phyloP scores from a whole-genome alignment of 345 rosid genomes.

The Hibiscus trionum region DNA sequence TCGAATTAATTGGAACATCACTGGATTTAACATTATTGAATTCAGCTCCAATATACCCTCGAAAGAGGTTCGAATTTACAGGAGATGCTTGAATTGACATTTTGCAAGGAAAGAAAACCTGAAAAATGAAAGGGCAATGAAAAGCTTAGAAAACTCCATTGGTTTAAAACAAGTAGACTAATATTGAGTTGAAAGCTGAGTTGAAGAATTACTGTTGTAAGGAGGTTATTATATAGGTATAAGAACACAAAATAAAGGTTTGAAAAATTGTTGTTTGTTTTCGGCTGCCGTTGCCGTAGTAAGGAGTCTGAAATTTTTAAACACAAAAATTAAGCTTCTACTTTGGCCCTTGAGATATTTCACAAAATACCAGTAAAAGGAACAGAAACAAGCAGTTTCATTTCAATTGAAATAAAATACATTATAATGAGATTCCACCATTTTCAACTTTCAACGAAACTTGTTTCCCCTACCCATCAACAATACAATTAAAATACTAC shows the following conservation, averaged over 20 bases:
- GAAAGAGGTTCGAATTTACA: not conserved
- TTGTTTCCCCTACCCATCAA: no score
- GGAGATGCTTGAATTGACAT: not conserved
- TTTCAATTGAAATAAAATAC: no score
- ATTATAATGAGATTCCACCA: no score
- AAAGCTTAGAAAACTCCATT: not conserved
- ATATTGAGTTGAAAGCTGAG: not conserved
- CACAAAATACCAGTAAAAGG: no score
- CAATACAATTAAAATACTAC: no score
- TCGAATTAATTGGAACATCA: not conserved
- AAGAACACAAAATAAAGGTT: not conserved
- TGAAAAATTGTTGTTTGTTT: not conserved
- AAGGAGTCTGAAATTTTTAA: no score
- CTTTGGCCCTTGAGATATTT: no score
- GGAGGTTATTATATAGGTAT: not conserved
- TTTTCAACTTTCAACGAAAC: no score
- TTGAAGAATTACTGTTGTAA: not conserved
- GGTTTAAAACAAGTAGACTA: not conserved
- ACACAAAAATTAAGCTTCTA: no score
- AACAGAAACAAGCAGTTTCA: no score
- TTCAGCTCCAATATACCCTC: not conserved
- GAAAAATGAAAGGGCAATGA: conserved; percentile 3
- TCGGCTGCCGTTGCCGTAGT: not conserved
- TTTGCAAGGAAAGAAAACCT: not conserved
- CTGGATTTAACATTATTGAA: not conserved